Base-by-base conservation (phyloP, 495 filamentous ascomycete species). In the Neurospora tetrasperma region DNA sequence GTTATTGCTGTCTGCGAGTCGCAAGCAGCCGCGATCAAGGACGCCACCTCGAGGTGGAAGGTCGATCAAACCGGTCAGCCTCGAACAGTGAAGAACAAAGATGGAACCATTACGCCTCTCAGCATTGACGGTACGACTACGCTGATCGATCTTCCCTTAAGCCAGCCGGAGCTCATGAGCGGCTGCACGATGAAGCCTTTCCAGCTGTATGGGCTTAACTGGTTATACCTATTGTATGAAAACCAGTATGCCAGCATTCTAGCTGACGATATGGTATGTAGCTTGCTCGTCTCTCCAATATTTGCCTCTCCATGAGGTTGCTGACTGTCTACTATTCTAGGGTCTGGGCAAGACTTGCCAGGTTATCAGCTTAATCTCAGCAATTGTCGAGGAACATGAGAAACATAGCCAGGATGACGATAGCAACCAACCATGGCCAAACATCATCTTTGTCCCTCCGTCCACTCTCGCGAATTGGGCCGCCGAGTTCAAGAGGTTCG, bases 401-500 rank as follows among this genome's bases (percentile, higher is more conserved):
- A 31, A 42, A 9, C 72, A 74, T 9, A 70, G 73, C 16, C 48
- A 71, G 5, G 72, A 70, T 2, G 71, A 74, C 9, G 27, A 66
- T 66, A 74, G 83, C 35, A 82, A 89, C 16, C 87, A 86, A 69
- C 94, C 81, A 0, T 86, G 94, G 70, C 93, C 94, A 41, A 94
- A 97, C 79, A 82, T 99, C 44, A 85, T 99, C 42, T 89, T 99
- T 23, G 96, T 98, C 0, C 96, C 96, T 3, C 90, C 92, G 2
- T 97, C 94, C 2, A 98, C 94, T 0, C 86, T 97, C 68, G 96
- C 97, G 75, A 98, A 98, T 78, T 99, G 96, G 96, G 86, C 94
- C 11, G 86, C 91, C 40, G 96, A 99, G 81, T 97, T 98, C 77
- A 82, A 90, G 73, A 90, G 89, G 44, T 99, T 99, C 80, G 95